phyloP scores from a whole-genome alignment of 2,329 filamentous ascomycete species.

The Zelopaecilomyces penicillatus region DNA sequence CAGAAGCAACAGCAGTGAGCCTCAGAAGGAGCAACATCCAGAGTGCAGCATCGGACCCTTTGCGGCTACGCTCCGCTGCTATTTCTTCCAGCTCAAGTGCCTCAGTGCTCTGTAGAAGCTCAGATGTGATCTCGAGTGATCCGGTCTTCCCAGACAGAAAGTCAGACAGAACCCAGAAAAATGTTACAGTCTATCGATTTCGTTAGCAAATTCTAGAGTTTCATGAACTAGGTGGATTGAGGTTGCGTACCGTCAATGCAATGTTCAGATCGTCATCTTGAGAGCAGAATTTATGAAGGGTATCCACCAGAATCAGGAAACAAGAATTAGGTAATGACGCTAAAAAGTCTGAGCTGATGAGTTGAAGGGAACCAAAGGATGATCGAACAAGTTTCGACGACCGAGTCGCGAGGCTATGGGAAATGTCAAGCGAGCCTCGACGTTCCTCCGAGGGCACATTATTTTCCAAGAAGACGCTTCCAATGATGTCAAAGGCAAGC shows the following conservation, averaged over 20 bases:
- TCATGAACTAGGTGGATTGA: not conserved
- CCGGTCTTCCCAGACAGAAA: constrained; percentile 60
- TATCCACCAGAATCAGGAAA: constrained; percentile 72
- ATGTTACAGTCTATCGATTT: constrained; percentile 64
- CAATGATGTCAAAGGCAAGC: constrained; percentile 75
- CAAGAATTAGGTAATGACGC: constrained; percentile 61
- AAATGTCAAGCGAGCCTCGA: constrained; percentile 18
- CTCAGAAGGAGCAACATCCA: constrained; percentile 72
- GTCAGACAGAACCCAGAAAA: constrained; percentile 93
- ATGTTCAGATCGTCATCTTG: constrained; percentile 93
- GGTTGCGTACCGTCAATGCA: constrained; percentile 64
- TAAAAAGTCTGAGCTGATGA: constrained; percentile 93
- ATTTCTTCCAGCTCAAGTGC: constrained; percentile 44
- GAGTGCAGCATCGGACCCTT: constrained; percentile 59
- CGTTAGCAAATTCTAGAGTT: too few species aligned
- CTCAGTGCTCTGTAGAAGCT: constrained; percentile 45
- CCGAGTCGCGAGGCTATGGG: constrained; percentile 38
- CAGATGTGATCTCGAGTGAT: constrained; percentile 48
- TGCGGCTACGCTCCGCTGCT: constrained; percentile 49
- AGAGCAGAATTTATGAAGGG: constrained; percentile 79
- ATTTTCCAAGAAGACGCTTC: constrained; percentile 61
- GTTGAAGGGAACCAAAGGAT: constrained; percentile 80
- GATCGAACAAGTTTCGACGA: constrained; percentile 74
- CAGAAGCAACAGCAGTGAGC: constrained; percentile 61
- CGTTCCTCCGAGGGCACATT: constrained; percentile 26